phyloP scores from a whole-genome alignment of 2,329 filamentous ascomycete genomes.

The Rutstroemia sydowiana region DNA sequence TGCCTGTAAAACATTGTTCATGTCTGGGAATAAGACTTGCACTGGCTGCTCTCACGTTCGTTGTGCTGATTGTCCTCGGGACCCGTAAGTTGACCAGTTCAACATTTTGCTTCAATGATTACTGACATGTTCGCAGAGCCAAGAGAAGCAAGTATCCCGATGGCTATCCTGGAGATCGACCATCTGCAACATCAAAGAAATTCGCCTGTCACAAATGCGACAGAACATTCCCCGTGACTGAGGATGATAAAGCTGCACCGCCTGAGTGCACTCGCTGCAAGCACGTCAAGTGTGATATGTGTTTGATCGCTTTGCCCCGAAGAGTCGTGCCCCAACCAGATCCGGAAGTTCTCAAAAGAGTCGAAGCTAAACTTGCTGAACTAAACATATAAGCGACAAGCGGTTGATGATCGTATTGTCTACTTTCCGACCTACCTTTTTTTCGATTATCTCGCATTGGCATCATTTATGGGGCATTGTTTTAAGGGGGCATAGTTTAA shows the following conservation, averaged over 20 bases:
- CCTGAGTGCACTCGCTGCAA: slow-evolving; percentile 52
- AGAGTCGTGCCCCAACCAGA: slow-evolving; percentile 56
- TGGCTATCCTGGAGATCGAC: slow-evolving; percentile 58
- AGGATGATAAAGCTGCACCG: slow-evolving; percentile 15
- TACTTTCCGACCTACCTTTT: too few relatives aligned
- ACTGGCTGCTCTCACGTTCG: slow-evolving; percentile 61
- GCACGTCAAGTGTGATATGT: slow-evolving; percentile 52
- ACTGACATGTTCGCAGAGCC: slow-evolving; percentile 36
- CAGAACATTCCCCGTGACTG: slow-evolving; percentile 41
- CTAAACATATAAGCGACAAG: slow-evolving; percentile 12
- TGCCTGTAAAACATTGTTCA: slow-evolving; percentile 59
- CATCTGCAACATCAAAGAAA: slow-evolving; percentile 26
- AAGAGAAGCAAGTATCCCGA: slow-evolving; percentile 63
- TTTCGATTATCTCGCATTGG: too few relatives aligned
- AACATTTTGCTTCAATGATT: neutral
- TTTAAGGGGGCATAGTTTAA: too few relatives aligned
- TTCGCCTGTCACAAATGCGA: slow-evolving; percentile 58
- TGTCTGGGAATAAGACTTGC: slow-evolving; percentile 54
- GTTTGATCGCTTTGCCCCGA: slow-evolving; percentile 38
- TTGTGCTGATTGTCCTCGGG: slow-evolving; percentile 73
- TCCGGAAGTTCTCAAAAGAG: slow-evolving; percentile 48
- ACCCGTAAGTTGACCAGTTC: slow-evolving; percentile 53
- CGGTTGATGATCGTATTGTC: neutral
- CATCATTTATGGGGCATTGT: too few relatives aligned
- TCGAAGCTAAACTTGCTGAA: slow-evolving; percentile 47